phyloP scores from a whole-genome alignment of 2,329 filamentous ascomycete species.

The Metarhizium guizhouense region DNA sequence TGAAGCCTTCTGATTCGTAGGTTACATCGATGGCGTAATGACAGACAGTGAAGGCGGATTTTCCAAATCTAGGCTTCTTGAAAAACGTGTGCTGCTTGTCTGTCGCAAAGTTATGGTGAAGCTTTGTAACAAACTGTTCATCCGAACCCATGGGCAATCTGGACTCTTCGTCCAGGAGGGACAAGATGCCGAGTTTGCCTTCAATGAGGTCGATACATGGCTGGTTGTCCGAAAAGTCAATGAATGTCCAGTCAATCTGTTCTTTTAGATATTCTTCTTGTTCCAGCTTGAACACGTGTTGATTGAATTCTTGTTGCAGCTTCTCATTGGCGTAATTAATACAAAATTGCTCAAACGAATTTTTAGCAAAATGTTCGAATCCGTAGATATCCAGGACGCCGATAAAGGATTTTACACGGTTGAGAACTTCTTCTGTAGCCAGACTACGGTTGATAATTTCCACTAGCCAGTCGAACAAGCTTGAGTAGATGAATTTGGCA shows the following conservation, averaged over 20 bases:
- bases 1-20: slow-evolving; percentile 97
- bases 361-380: slow-evolving; percentile 98
- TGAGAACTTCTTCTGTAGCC: slow-evolving; percentile 79
- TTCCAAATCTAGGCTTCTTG: slow-evolving; percentile 97
- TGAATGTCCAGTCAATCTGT: slow-evolving; percentile 98
- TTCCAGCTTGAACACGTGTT: slow-evolving; percentile 97
- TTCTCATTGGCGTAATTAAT: slow-evolving; percentile 99
- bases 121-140: slow-evolving; percentile 91
- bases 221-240: slow-evolving; percentile 98
- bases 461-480: slow-evolving; percentile 98
- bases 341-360: slow-evolving; percentile 99
- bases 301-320: slow-evolving; percentile 97
- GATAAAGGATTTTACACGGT: slow-evolving; percentile 80
- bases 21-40: slow-evolving; percentile 98
- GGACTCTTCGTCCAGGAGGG: slow-evolving; percentile 91
- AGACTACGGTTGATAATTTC: slow-evolving; percentile 89
- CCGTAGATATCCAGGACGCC: slow-evolving; percentile 99
- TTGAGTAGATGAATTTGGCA: slow-evolving; percentile 97
- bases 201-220: slow-evolving; percentile 98
- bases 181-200: slow-evolving; percentile 87
- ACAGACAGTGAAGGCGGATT: slow-evolving; percentile 94
- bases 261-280: slow-evolving; percentile 96
- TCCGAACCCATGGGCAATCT: slow-evolving; percentile 94
- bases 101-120: slow-evolving; percentile 84
- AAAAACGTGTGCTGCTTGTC: slow-evolving; percentile 96